These are phyloP conservation scores for Sapria himalayana DNA, from an alignment of 345 rosid species.

Conservation along the genomic window DNA sequence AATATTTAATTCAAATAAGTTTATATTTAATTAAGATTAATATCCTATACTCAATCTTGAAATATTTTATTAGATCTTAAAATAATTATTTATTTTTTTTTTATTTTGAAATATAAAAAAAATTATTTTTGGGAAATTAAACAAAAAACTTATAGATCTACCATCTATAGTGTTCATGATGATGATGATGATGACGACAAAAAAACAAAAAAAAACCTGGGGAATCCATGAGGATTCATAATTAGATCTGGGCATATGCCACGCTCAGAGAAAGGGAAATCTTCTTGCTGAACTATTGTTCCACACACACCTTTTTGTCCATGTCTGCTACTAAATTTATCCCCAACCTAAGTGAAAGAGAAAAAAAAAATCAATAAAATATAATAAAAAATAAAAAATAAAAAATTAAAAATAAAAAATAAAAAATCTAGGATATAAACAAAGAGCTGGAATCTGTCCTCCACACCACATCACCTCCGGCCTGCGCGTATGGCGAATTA, in stretches of 20 bases:
- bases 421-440: too few species aligned
- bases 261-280: slow-evolving; percentile 87
- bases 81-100: too few species aligned
- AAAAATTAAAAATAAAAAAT: slow-evolving; percentile 1
- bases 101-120: too few species aligned
- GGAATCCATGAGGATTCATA: slow-evolving; percentile 98
- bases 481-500: slow-evolving; percentile 82
- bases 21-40: too few species aligned
- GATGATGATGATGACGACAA: too few species aligned
- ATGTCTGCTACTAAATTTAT: slow-evolving; percentile 95
- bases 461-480: slow-evolving; percentile 91
- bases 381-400: slow-evolving; percentile 3
- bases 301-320: slow-evolving; percentile 99
- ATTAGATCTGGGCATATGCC: slow-evolving; percentile 94
- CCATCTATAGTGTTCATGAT: too few species aligned
- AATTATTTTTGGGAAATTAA: too few species aligned
- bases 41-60: too few species aligned
- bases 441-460: too few species aligned
- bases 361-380: slow-evolving; percentile 3
- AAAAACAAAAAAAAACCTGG: slow-evolving; percentile 29
- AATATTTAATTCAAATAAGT: too few species aligned
- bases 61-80: too few species aligned
- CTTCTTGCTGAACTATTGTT: slow-evolving; percentile 82
- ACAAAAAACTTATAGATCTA: too few species aligned
- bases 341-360: slow-evolving; percentile 42